Evolutionary conservation across 2,329 filamentous ascomycete genomes (phyloP), one percentile per base, ranked within the genome.

Genomic region (Xylaria hypoxylon): DNA sequence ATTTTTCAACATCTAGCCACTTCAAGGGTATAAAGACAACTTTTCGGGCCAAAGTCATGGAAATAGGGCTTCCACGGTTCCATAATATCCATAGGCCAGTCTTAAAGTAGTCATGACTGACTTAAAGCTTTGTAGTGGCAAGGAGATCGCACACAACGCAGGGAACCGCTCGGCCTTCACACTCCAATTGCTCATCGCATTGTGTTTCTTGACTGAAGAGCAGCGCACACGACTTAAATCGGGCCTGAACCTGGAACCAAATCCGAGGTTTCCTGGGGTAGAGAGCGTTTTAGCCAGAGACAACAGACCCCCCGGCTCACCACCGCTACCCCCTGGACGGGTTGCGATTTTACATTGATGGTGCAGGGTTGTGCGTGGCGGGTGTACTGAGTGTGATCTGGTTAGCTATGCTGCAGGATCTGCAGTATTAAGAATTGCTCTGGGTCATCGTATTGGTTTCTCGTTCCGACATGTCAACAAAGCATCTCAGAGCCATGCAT

Each of bases 131-230:
- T n/a, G 22, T 48, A 68, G 53, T 6, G 66, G 48, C 7, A 56
- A 48, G 7, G 66, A 68, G 22, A 59, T 70, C 50, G 63, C 47
- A 2, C 24, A 68, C 31, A 70, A 70, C n/a, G 50, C 66, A 2
- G 68, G 68, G 5, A 70, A 70, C n/a, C n/a, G 22, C 22, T 62
- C 68, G 1, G 67, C 66, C 8, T 70, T 68, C 15, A 59, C 58
- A 13, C 50, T 69, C 5, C 68, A 65, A 13, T 45, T 70, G 15
- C 57, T 70, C 1, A 48, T 68, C 22, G 53, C 15, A 5, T 19
- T 68, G 15, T 62, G 53, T 24, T 65, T 68, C 31, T 19, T 67
- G 15, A 70, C 66, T 13, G 22, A 62, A 10, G 44, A 62, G 1
- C 50, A 67, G 5, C 45, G 19, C 3, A 11, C 28, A 2, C 28